Base-by-base conservation (phyloP, 164 flowering plant species). In the Magnolia officinalis region DNA sequence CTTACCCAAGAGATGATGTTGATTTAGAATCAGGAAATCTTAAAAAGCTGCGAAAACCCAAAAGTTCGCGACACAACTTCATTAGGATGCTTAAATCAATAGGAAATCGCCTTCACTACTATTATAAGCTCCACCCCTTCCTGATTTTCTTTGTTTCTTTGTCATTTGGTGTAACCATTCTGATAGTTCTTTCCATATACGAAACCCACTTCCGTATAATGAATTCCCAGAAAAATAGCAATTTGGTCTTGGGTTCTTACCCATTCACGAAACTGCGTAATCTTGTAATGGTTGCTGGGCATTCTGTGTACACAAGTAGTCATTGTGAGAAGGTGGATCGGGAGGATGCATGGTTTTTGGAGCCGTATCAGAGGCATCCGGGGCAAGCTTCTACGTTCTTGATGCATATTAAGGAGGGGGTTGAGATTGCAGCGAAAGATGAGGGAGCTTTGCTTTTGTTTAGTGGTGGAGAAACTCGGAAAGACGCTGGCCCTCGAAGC, bases 271-370 rank as follows among this genome's bases (percentile, higher is more conserved):
- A 85, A 77, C 88, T 90, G 52, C 81, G 71, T 78, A 94, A 92
- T 83, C 92, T 96, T 61, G 97, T 96, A 31, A 96, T 96, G 99
- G 98, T 96, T 67, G 99, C 99, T 67, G 98, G 99, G 63, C 98
- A 96, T 89, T 96, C 99, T 2, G 87, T 96, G 10, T 96, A 92
- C 82, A 90, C 95, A 0, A 91, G 99, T 84, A 91, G 87, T 82
- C 88, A 88, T 74, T 96, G 95, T 83, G 97, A 85, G 76, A 89
- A 87, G 75, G 90, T 84, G 77, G 99, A 92, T 76, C 78, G 78
- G 80, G 98, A 92, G 87, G 89, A 88, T 75, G 89, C 99, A 8
- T 96, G 99, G 99, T 90, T 87, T 82, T 76, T 96, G 86, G 97
- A 92, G 85, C 77, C 93, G 8, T 96, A 96, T 83, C 99, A 96